Percentiles rank a stretch among this genome's conserved stretches.
phyloP scores from a whole-genome alignment of 83 land plant genomes.

The Thuja plicata region DNA sequence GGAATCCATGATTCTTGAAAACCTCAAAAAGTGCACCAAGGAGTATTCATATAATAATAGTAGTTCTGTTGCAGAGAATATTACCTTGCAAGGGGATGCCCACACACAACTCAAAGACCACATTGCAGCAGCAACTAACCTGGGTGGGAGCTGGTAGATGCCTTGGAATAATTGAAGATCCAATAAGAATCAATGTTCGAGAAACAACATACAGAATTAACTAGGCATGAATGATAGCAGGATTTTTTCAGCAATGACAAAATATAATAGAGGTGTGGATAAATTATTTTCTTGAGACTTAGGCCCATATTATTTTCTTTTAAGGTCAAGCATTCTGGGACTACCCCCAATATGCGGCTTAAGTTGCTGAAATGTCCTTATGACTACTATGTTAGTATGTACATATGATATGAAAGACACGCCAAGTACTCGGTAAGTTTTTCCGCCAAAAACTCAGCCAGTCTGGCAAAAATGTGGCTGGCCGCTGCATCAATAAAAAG shows the following conservation, averaged over 20 bases:
- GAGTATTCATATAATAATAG: background rate
- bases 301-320: background rate
- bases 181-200: background rate
- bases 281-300: background rate
- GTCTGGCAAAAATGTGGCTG: too few species aligned
- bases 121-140: background rate
- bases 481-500: too few species aligned
- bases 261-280: background rate
- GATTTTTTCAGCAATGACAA: background rate
- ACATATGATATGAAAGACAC: too few species aligned
- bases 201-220: background rate
- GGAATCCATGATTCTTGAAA: background rate
- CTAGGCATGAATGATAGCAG: background rate
- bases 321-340: background rate
- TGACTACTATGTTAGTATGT: background rate
- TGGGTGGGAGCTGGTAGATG: background rate
- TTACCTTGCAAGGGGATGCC: background rate
- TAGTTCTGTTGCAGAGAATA: background rate
- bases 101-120: background rate
- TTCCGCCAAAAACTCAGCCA: too few species aligned
- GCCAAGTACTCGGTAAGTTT: too few species aligned
- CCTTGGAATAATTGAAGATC: background rate
- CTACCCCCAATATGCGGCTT: background rate
- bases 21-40: background rate
- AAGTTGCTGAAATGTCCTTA: background rate